Conservation (phyloP, 257 asterid genomes). For the Ophiorrhiza pumila region DNA sequence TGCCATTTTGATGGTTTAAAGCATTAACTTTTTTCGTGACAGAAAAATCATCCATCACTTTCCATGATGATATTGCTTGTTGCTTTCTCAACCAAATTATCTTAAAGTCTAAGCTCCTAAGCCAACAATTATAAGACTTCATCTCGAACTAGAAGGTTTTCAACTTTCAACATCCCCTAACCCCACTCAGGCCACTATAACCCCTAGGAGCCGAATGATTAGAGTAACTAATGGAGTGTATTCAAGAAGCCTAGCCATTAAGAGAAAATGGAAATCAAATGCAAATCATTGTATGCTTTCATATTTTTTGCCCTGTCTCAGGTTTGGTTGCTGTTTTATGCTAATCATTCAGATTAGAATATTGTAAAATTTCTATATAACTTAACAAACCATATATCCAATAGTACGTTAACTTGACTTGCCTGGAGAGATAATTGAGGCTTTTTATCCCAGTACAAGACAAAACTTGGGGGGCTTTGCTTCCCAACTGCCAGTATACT, state of each 20-base stretch:
- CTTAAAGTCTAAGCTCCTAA: background rate
- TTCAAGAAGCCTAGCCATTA: background rate
- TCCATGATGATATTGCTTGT: background rate
- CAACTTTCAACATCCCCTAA: background rate
- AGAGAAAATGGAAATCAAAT: background rate
- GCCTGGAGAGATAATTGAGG: constrained; percentile 95
- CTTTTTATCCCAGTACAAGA: constrained; percentile 86
- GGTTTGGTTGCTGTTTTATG: background rate
- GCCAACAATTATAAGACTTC: background rate
- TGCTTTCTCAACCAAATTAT: background rate
- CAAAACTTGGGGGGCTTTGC: constrained; percentile 82
- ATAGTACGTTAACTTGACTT: constrained; percentile 25
- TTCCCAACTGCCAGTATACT: constrained; percentile 82
- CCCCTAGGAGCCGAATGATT: background rate
- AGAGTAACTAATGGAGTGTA: background rate
- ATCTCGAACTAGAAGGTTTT: background rate
- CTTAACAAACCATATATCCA: no score
- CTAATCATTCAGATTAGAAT: background rate
- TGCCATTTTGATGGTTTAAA: background rate
- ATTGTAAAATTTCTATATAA: background rate
- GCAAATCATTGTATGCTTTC: background rate
- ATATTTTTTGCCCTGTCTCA: background rate
- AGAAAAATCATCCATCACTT: background rate
- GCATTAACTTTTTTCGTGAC: background rate
- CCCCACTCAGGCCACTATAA: background rate